Conservation (phyloP, 2,329 filamentous ascomycete species). For the Xylaria arbuscula region DNA sequence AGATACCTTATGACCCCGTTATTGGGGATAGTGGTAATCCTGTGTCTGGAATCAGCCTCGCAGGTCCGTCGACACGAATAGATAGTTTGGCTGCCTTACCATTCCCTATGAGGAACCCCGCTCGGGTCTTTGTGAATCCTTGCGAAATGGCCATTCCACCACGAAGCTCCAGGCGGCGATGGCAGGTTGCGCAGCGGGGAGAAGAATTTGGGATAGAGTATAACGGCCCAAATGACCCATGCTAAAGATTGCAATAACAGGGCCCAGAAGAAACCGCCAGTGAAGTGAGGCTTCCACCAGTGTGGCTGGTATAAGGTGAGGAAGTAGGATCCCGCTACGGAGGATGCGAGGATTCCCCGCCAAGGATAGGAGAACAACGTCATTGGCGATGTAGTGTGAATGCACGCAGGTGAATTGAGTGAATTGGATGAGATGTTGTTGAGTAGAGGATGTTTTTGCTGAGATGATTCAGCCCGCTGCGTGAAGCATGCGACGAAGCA, state of each 20-base stretch:
- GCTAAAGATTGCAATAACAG: slow-evolving; percentile 53
- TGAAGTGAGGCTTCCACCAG: slow-evolving; percentile 51
- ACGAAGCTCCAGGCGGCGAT: slow-evolving; percentile 56
- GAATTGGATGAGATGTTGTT: not conserved
- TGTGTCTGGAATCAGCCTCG: slow-evolving; percentile 46
- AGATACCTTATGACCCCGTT: slow-evolving; percentile 76
- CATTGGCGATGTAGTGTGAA: slow-evolving; percentile 35
- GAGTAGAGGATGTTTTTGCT: not conserved
- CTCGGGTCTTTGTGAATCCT: slow-evolving; percentile 55
- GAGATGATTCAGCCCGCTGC: not conserved
- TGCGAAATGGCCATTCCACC: slow-evolving; percentile 60
- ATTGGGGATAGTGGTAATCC: slow-evolving; percentile 72
- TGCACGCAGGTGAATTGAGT: not conserved
- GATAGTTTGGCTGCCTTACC: slow-evolving; percentile 52
- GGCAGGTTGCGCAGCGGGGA: slow-evolving; percentile 63
- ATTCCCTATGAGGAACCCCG: slow-evolving; percentile 60
- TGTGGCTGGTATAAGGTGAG: slow-evolving; percentile 45
- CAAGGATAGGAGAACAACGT: slow-evolving; percentile 44
- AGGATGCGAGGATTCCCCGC: slow-evolving; percentile 45
- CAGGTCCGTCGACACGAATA: not conserved
- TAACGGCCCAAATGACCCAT: slow-evolving; percentile 56
- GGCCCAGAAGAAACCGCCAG: slow-evolving; percentile 50
- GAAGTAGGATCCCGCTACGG: slow-evolving; percentile 50
- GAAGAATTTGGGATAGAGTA: slow-evolving; percentile 62
- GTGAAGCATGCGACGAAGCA: not conserved